Evolutionary conservation across 495 filamentous ascomycete genomes (phyloP).

Genomic region (Aspergillus indologenus): DNA sequence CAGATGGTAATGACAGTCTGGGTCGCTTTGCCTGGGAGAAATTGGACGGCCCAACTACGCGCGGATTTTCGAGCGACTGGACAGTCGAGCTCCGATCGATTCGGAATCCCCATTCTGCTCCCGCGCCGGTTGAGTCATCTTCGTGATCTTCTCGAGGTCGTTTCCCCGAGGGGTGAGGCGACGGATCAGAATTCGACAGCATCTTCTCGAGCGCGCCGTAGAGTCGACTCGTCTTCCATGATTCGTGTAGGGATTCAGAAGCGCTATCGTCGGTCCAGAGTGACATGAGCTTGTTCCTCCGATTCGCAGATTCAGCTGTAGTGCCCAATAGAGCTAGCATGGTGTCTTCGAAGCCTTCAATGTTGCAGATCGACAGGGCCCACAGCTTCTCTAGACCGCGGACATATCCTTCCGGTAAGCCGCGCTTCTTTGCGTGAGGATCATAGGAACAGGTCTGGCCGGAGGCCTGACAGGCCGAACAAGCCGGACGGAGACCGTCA

Average conservation of each 20-base stretch:
- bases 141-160: constrained; percentile 39
- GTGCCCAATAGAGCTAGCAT: constrained; percentile 43
- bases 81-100: constrained; percentile 32
- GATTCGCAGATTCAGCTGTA: constrained; percentile 34
- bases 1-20: constrained; percentile 23
- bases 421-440: constrained; percentile 68
- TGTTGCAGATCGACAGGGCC: constrained; percentile 46
- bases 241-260: constrained; percentile 54
- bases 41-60: constrained; percentile 28
- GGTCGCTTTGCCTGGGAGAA: constrained; percentile 33
- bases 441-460: constrained; percentile 65
- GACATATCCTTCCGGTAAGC: constrained; percentile 48
- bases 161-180: constrained; percentile 26
- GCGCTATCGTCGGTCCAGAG: constrained; percentile 50
- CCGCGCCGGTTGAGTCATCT: constrained; percentile 12
- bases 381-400: constrained; percentile 45
- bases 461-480: constrained; percentile 60
- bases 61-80: constrained; percentile 28
- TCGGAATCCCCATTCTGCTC: constrained; percentile 38
- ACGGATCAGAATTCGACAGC: constrained; percentile 41
- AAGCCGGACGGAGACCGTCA: constrained; percentile 62
- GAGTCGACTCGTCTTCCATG: constrained; percentile 55
- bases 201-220: constrained; percentile 53
- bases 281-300: constrained; percentile 33
- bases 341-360: constrained; percentile 48